Evolutionary conservation across 768 basidiomycete genomes (phyloP).

Genomic region (Phylloporus scabripes): DNA sequence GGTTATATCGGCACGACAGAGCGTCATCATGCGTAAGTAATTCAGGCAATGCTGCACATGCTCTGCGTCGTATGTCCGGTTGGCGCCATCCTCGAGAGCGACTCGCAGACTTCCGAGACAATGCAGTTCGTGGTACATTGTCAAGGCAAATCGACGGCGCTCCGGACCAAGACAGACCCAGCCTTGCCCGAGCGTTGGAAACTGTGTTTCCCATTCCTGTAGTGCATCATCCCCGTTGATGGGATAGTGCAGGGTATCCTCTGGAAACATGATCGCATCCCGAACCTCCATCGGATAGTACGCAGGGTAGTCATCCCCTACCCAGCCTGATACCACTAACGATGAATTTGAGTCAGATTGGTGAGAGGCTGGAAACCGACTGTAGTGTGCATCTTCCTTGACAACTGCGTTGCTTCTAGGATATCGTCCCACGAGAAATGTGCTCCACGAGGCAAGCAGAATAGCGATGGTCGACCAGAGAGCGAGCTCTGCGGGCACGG

Average conservation of each 20-base stretch:
- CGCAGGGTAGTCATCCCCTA: constrained; percentile 24
- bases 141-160: constrained; percentile 29
- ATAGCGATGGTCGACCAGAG: constrained; percentile 18
- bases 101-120: constrained; percentile 30
- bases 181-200: constrained; percentile 16
- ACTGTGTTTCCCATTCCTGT: constrained; percentile 20
- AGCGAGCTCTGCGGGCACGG: constrained; percentile 14
- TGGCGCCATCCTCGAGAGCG: constrained; percentile 16
- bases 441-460: constrained; percentile 20
- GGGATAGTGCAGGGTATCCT: constrained; percentile 24
- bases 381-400: constrained; percentile 14
- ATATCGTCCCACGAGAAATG: constrained; percentile 3
- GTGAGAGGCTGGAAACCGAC: constrained; percentile 7
- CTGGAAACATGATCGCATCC: constrained; percentile 21
- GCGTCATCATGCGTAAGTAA: constrained; percentile 41
- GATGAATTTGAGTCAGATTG: constrained; percentile 1
- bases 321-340: constrained; percentile 14
- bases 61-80: constrained; percentile 13
- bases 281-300: constrained; percentile 24
- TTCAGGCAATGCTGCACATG: constrained; percentile 43
- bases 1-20: constrained; percentile 45
- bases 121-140: constrained; percentile 37
- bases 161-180: constrained; percentile 26
- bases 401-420: background rate
- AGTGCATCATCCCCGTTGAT: constrained; percentile 20